Base-by-base conservation (phyloP, 371 early-diverging fungal species). In the Mucor plumbeus region DNA sequence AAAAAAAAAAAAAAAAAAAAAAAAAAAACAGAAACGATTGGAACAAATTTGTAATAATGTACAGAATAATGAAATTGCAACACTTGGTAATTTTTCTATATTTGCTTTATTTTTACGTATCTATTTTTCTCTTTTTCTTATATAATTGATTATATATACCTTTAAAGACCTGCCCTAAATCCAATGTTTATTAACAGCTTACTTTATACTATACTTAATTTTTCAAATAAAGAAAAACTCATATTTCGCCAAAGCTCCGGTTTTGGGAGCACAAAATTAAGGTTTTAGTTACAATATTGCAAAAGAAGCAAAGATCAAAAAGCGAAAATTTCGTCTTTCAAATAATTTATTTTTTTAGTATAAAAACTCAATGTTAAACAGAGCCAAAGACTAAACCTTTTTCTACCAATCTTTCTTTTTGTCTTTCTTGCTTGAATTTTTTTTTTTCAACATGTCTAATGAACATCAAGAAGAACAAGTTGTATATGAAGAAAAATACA, bases 311-410 rank as follows among this genome's bases (percentile, higher is more conserved):
- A 50, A 50, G 21, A 50, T 50, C 21, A 26, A 50, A 26, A 50
- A 21, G 4, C 26, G 19, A 50, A 44, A 43, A 44, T 15, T 38
- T 19, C 17, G 17, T 21, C 14, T 39, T 58, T 13, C n/a, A 17
- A 38, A 11, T 41, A 7, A 14, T 58, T 59, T 64, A 40, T 57
- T 50, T 17, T 43, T 64, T 69, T 59, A 19, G 19, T 59, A 38
- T 62, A 50, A 66, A 50, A 50, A 26, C 21, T n/a, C 26, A 17
- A 21, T 7, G 50, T 50, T 50, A 36, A 47, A 75, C 70, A 70
- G 65, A 67, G 8, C 47, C 53, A 55, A 76, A 73, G 50, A 65
- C 70, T 7, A 66, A 73, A 65, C 65, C 70, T 33, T 50, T n/a
- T 31, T 47, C 48, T 65, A 59, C 60, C 9, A 55, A 44, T 64